These are phyloP conservation scores for Puccinia horiana DNA, from an alignment of 1,284 basidiomycete species.

Conservation along the genomic window DNA sequence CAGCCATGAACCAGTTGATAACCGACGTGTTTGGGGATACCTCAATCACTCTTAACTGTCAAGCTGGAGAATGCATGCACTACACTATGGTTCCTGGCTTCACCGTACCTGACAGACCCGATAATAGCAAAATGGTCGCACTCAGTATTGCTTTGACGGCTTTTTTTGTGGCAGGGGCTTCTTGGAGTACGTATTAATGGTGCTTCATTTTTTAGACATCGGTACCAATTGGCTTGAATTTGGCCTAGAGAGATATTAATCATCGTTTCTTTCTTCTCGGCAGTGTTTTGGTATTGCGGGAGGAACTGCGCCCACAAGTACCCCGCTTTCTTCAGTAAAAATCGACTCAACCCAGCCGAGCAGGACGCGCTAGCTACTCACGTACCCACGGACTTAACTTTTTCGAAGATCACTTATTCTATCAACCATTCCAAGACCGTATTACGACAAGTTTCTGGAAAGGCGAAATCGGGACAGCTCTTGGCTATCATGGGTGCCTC, in stretches of 20 bases:
- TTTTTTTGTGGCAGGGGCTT: conserved; percentile 63
- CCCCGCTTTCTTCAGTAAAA: conserved; percentile 69
- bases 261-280: neutral
- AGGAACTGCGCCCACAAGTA: conserved; percentile 65
- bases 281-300: conserved; percentile 85
- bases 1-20: conserved; percentile 93
- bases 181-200: conserved; percentile 61
- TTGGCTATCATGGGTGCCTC: conserved; percentile 95
- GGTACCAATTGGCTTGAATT: neutral
- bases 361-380: conserved; percentile 84
- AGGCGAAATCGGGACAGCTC: conserved; percentile 80
- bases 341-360: conserved; percentile 76
- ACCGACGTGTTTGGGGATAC: conserved; percentile 87
- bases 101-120: conserved; percentile 74
- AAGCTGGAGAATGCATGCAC: conserved; percentile 89
- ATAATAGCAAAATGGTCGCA: conserved; percentile 77
- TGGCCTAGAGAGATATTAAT: neutral
- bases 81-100: conserved; percentile 92
- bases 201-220: conserved; percentile 62
- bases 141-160: conserved; percentile 78
- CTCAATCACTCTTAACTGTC: conserved; percentile 82
- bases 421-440: conserved; percentile 69
- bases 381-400: conserved; percentile 86
- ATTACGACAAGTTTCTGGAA: conserved; percentile 76
- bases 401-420: conserved; percentile 76